Evolutionary conservation across 1,139 yeast genomes (phyloP).

Genomic region (Pichia sp.): DNA sequence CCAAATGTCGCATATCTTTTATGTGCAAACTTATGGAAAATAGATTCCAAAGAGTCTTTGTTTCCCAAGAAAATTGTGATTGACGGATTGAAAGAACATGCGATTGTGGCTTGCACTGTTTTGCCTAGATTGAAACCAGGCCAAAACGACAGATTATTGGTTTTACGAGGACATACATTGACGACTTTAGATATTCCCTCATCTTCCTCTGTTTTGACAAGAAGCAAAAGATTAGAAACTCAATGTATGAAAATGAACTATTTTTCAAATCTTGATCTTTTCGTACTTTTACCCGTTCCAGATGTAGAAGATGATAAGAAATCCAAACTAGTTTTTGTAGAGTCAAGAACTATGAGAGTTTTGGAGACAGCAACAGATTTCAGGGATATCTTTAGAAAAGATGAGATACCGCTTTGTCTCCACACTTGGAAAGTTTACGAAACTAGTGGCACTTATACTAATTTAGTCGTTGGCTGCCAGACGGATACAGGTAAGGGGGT

Average conservation of each 20-base stretch:
- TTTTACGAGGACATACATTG: not conserved
- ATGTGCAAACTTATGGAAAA: conserved; percentile 42
- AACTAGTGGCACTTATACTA: conserved; percentile 20
- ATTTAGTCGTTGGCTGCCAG: conserved; percentile 41
- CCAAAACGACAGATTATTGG: not conserved
- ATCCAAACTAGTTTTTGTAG: conserved; percentile 22
- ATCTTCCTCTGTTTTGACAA: not conserved
- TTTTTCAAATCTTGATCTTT: not conserved
- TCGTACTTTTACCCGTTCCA: conserved; percentile 5
- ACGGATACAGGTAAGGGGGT: conserved; percentile 31
- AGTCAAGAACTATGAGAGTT: conserved; percentile 24
- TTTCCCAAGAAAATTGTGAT: conserved; percentile 43
- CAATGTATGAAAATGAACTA: conserved; percentile 8
- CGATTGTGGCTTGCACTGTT: not conserved
- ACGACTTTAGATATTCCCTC: not conserved
- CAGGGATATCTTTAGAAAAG: conserved; percentile 29
- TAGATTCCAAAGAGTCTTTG: conserved; percentile 34
- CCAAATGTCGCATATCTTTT: conserved; percentile 23
- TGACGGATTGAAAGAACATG: conserved; percentile 28
- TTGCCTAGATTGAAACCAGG: not conserved
- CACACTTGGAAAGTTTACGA: conserved; percentile 36
- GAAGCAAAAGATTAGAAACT: conserved; percentile 5
- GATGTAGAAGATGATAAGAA: not conserved
- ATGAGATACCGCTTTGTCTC: conserved; percentile 39
- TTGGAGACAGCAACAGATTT: conserved; percentile 15